These are phyloP conservation scores for Cryptococcus sp. DNA, from an alignment of 1,284 basidiomycete species.

Conservation along the genomic window DNA sequence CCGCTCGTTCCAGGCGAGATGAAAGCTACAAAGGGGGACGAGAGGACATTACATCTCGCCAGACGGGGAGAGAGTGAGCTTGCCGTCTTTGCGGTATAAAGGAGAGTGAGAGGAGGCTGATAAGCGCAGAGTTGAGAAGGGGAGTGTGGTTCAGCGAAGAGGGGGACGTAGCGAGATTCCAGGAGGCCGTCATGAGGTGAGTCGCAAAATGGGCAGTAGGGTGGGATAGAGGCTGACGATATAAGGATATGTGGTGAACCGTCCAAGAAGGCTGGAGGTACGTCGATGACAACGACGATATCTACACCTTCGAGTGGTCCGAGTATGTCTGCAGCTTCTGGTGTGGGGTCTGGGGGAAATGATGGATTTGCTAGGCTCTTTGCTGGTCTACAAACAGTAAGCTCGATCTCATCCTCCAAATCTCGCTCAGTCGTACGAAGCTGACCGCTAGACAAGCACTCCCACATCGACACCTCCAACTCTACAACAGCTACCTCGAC, in stretches of 20 bases:
- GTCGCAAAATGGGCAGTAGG: not conserved
- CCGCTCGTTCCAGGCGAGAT: constrained; percentile 39
- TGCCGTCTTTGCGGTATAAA: too few relatives aligned
- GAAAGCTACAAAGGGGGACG: constrained; percentile 31
- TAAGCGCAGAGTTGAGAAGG: constrained; percentile 12
- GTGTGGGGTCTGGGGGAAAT: too few relatives aligned
- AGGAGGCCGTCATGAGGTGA: constrained; percentile 26
- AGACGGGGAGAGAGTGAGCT: constrained; percentile 39
- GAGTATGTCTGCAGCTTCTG: too few relatives aligned
- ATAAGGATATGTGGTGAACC: constrained; percentile 39
- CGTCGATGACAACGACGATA: not conserved
- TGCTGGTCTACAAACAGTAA: constrained; percentile 26
- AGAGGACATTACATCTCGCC: constrained; percentile 36
- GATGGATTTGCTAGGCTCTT: constrained; percentile 35
- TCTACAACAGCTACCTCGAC: too few relatives aligned
- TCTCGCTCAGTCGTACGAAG: too few relatives aligned
- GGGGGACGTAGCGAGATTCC: constrained; percentile 26
- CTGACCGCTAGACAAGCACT: too few relatives aligned
- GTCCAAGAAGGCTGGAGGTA: constrained; percentile 10
- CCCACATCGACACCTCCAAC: too few relatives aligned
- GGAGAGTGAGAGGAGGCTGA: not conserved
- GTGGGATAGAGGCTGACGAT: constrained; percentile 2
- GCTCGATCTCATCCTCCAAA: not conserved
- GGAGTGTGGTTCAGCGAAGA: constrained; percentile 39
- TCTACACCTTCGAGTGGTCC: constrained; percentile 16